These are phyloP conservation scores for Aspergillus sparsus DNA, from an alignment of 495 filamentous ascomycete species.

Conservation along the genomic window DNA sequence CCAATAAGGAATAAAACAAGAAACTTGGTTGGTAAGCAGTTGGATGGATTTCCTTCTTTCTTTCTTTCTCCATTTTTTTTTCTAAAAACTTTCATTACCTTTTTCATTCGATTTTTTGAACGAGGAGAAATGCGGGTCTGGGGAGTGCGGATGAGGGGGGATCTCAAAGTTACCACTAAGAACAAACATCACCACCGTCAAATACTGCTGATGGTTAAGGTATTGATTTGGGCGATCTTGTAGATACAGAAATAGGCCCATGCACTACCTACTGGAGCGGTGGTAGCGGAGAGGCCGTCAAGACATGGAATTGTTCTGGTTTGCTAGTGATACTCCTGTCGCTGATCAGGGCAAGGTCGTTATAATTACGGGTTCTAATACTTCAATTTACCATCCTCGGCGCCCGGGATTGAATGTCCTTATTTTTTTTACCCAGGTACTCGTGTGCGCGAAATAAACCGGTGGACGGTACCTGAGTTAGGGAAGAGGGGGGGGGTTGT, in stretches of 20 bases:
- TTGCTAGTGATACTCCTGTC: conserved; percentile 9
- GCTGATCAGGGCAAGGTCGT: conserved; percentile 6
- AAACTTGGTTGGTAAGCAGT: too few species aligned
- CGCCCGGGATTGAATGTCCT: neutral
- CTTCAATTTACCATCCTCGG: conserved; percentile 12
- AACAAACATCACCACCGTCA: neutral
- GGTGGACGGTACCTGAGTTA: conserved; percentile 24
- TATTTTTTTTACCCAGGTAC: conserved; percentile 7
- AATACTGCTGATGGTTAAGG: conserved; percentile 9
- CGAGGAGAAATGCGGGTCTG: neutral
- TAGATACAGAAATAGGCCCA: conserved; percentile 19
- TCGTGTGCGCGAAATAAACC: conserved; percentile 26
- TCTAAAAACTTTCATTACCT: neutral
- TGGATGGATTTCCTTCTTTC: neutral
- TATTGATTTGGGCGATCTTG: conserved; percentile 16
- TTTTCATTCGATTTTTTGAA: neutral
- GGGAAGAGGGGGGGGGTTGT: neutral
- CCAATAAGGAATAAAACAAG: too few species aligned
- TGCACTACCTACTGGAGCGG: conserved; percentile 17
- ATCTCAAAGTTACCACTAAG: conserved; percentile 7
- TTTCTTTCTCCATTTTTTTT: neutral
- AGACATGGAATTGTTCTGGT: conserved; percentile 15
- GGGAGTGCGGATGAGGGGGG: conserved; percentile 3
- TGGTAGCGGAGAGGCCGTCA: conserved; percentile 15
- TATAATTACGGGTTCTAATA: conserved; percentile 13